These are phyloP conservation scores for Mimosa pudica DNA, from an alignment of 306 rosid genomes.

Conservation along the genomic window DNA sequence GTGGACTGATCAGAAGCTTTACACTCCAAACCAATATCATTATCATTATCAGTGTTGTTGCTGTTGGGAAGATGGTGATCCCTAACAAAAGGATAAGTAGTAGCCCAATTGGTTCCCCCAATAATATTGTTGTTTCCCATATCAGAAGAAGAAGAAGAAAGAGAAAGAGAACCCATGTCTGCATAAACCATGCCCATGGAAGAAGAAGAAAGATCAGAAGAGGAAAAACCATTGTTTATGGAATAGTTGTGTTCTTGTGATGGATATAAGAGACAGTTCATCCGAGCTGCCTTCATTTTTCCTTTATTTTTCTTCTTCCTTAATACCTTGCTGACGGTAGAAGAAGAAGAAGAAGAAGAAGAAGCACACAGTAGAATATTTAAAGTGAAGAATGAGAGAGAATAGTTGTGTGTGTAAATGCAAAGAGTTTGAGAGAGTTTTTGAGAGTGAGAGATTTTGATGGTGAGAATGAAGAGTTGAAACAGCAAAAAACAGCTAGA, in stretches of 20 bases:
- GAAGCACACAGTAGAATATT: too few species aligned
- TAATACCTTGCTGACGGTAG: conserved; percentile 22
- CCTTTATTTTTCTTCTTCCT: neutral
- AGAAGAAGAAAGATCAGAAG: conserved; percentile 34
- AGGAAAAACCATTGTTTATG: conserved; percentile 35
- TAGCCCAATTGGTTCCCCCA: conserved; percentile 13
- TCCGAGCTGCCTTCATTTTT: conserved; percentile 49
- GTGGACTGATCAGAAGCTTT: conserved; percentile 56
- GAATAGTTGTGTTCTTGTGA: conserved; percentile 33
- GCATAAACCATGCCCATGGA: conserved; percentile 67
- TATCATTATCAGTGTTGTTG: conserved; percentile 38
- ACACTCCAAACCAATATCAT: conserved; percentile 29
- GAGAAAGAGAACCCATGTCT: conserved; percentile 70
- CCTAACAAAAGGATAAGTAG: conserved; percentile 47
- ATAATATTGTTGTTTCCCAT: neutral
- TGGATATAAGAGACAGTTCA: conserved; percentile 37
- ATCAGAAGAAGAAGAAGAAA: conserved; percentile 39
- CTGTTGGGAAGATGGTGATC: conserved; percentile 45
- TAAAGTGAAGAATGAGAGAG: too few species aligned
- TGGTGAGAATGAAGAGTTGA: conserved; percentile 18
- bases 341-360: conserved; percentile 7
- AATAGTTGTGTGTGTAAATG: too few species aligned
- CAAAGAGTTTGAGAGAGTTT: too few species aligned
- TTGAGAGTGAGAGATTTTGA: neutral
- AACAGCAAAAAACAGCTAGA: conserved; percentile 43